Evolutionary conservation across 345 rosid species (phyloP).

Genomic region (Lepidium didymum): DNA sequence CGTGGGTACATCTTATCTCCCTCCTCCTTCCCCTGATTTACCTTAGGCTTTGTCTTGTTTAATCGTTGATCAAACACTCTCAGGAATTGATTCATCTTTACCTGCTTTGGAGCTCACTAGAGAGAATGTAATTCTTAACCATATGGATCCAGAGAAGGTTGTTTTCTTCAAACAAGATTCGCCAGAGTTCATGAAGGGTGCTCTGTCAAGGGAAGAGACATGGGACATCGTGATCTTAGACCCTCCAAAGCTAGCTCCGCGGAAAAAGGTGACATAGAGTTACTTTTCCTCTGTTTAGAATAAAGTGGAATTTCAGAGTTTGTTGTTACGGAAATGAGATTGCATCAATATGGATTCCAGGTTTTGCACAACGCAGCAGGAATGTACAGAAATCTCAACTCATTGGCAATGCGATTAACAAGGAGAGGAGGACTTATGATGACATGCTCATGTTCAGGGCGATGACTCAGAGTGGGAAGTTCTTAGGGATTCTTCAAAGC

Average conservation of each 20-base stretch:
- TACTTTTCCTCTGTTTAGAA: neutral
- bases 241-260: constrained; percentile 88
- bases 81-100: constrained; percentile 79
- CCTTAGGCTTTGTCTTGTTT: neutral
- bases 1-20: constrained; percentile 33
- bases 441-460: constrained; percentile 96
- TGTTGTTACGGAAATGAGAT: neutral
- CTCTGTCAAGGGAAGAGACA: constrained; percentile 60
- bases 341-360: constrained; percentile 28
- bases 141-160: constrained; percentile 53
- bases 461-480: constrained; percentile 77
- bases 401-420: constrained; percentile 69
- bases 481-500: constrained; percentile 64
- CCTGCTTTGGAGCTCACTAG: constrained; percentile 87
- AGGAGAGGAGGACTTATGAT: constrained; percentile 78
- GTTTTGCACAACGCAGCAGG: constrained; percentile 61
- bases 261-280: constrained; percentile 46
- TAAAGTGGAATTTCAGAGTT: neutral
- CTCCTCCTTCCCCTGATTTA: neutral
- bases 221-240: constrained; percentile 88
- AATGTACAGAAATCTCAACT: constrained; percentile 79
- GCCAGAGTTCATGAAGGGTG: constrained; percentile 68
- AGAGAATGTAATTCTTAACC: constrained; percentile 68
- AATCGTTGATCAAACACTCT: neutral
- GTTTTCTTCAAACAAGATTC: constrained; percentile 69